These are phyloP conservation scores for Malus hybrid DNA, from an alignment of 331 rosid genomes.

Conservation along the genomic window DNA sequence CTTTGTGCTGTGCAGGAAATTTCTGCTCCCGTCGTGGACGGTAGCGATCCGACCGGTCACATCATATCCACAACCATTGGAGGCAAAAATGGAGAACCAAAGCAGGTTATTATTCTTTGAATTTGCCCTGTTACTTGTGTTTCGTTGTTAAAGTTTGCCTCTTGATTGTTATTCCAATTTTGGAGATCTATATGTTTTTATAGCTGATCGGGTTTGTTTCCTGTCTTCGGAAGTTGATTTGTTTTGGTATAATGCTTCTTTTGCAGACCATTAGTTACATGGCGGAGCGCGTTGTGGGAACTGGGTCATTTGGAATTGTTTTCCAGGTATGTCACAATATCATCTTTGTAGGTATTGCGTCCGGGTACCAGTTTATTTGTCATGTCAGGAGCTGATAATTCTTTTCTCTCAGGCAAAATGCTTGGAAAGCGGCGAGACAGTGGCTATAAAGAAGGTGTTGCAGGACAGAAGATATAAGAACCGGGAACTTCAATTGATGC, in stretches of 20 bases:
- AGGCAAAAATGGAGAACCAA: slow-evolving; percentile 96
- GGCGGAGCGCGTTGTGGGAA: slow-evolving; percentile 97
- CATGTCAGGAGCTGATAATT: background rate
- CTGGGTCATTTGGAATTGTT: slow-evolving; percentile 91
- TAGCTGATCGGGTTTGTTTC: background rate
- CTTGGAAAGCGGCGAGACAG: slow-evolving; percentile 90
- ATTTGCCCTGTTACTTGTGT: background rate
- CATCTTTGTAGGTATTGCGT: slow-evolving; percentile 2
- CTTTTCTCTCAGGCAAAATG: slow-evolving; percentile 66
- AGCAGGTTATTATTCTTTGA: slow-evolving; percentile 48
- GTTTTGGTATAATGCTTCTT: slow-evolving; percentile 7
- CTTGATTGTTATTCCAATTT: background rate
- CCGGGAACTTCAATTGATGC: slow-evolving; percentile 91
- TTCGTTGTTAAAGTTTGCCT: background rate
- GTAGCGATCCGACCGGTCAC: slow-evolving; percentile 89
- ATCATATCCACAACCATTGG: slow-evolving; percentile 93
- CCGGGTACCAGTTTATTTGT: background rate
- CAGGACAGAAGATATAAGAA: slow-evolving; percentile 89
- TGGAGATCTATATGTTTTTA: background rate
- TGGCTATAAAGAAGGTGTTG: slow-evolving; percentile 15
- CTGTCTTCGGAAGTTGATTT: slow-evolving; percentile 18
- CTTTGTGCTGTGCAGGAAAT: slow-evolving; percentile 49
- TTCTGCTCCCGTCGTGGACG: slow-evolving; percentile 69
- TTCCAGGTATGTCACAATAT: slow-evolving; percentile 55
- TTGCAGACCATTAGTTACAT: slow-evolving; percentile 94